Percentiles rank a stretch among this genome's conserved stretches.
phyloP scores from a whole-genome alignment of 129 eudicot genomes.

The Flaveria linearis region DNA sequence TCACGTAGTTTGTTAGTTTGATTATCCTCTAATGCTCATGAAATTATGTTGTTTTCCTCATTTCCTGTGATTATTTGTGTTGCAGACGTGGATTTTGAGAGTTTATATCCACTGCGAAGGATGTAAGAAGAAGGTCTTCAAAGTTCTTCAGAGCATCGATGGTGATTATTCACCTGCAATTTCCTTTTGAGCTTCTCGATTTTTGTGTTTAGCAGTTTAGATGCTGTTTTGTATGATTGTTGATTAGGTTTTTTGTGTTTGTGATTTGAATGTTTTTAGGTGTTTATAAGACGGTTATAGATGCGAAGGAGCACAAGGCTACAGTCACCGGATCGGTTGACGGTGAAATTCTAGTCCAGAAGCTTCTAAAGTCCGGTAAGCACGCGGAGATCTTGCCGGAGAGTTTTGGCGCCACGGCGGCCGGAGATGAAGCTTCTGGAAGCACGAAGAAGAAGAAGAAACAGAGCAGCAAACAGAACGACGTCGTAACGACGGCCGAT shows the following conservation, averaged over 20 bases:
- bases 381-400: conserved; percentile 65
- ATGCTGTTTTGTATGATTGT: background rate
- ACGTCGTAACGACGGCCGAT: conserved; percentile 17
- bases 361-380: conserved; percentile 67
- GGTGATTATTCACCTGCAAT: conserved; percentile 40
- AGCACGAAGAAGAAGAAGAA: conserved; percentile 42
- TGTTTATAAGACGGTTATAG: conserved; percentile 71
- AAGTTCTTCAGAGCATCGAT: conserved; percentile 72
- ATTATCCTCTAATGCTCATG: too few relatives aligned
- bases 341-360: conserved; percentile 60
- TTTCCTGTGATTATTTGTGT: conserved; percentile 6
- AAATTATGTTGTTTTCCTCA: background rate
- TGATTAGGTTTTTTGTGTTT: background rate
- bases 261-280: conserved; percentile 41
- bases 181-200: background rate
- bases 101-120: conserved; percentile 86
- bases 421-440: conserved; percentile 26
- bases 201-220: background rate
- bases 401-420: conserved; percentile 20
- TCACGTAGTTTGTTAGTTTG: background rate
- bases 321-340: conserved; percentile 67
- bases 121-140: conserved; percentile 86
- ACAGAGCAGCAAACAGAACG: conserved; percentile 34
- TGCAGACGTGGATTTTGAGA: conserved; percentile 71
- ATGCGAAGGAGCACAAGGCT: conserved; percentile 66